Conservation (phyloP, 768 basidiomycete species). For the Phaffia tasmanica region DNA sequence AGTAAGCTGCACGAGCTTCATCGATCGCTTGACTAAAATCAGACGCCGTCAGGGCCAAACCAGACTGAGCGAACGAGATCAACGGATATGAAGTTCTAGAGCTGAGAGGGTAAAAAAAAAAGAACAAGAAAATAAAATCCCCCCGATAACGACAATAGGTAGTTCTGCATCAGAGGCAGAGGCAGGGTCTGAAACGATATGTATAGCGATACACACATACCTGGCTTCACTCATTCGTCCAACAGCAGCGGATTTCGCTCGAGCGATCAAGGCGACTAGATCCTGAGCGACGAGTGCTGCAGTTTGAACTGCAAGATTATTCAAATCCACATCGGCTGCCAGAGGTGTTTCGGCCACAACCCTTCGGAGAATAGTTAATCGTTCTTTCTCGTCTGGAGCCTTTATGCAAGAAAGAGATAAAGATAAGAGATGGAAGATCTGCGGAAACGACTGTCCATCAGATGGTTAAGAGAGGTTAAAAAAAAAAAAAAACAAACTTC, state of each 20-base stretch:
- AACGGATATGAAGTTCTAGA: neutral
- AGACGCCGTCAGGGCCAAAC: slow-evolving; percentile 41
- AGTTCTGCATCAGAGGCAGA: neutral
- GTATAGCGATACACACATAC: neutral
- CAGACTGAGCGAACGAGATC: slow-evolving; percentile 35
- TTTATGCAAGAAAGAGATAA: slow-evolving; percentile 34
- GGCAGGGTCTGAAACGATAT: neutral
- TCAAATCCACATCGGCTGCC: slow-evolving; percentile 68
- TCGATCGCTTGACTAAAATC: slow-evolving; percentile 66
- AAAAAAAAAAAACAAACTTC: slow-evolving; percentile 45
- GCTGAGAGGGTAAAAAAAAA: neutral
- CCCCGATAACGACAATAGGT: too few relatives aligned
- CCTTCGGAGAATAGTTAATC: slow-evolving; percentile 51
- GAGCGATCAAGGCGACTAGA: slow-evolving; percentile 55
- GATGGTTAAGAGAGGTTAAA: neutral
- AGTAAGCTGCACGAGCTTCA: slow-evolving; percentile 63
- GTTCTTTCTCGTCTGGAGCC: slow-evolving; percentile 70
- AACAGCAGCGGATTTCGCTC: slow-evolving; percentile 50
- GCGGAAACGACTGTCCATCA: neutral
- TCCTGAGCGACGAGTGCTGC: slow-evolving; percentile 81
- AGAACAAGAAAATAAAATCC: too few relatives aligned
- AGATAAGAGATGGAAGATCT: neutral
- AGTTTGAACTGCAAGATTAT: slow-evolving; percentile 65
- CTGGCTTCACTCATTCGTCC: slow-evolving; percentile 36
- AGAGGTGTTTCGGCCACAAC: slow-evolving; percentile 43